Evolutionary conservation across 805 yeast genomes (phyloP), one percentile per base, ranked within the genome.

Genomic region (Lipomyces japonicus): DNA sequence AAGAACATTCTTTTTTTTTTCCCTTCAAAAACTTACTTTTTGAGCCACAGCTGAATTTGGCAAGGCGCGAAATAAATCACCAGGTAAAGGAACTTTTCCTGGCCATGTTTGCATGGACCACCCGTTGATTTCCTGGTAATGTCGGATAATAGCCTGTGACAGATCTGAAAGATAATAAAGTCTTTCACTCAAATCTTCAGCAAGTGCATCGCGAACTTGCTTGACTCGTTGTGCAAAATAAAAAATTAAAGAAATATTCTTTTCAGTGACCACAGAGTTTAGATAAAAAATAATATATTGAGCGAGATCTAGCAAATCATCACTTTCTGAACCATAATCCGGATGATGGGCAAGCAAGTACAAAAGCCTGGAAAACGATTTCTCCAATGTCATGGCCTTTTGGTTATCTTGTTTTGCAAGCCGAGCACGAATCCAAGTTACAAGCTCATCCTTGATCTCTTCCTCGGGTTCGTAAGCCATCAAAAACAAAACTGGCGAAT

Each of bases 101-200:
- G 95, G 95, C 80, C 90, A 89, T 0, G 89, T 80, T 22, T 82
- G 77, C 48, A 85, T 71, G 21, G 76, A 76, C 95, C 95, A 87
- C 39, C 73, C 74, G 59, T 75, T 80, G 22, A 68, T 61, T 7
- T 77, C 81, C 38, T 82, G 77, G 22, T 79, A 68, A 48, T 77
- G 79, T 47, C 81, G 76, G 40, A 88, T 72, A 4, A 79, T 69
- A 50, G 84, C 66, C 64, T 86, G 95, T 1, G 88, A 72, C 36
- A 89, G 65, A 59, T 89, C 96, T 1, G 95, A 76, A 10, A 86
- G 70, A 35, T 80, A 65, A 61, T 86, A 89, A 32, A 88, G 67
- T 28, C 75, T 44, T 26, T 61, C 64, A 35, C 65, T 70, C 2
- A 61, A 64, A 3, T 68, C 70, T 3, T 70, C 75, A 2, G 71